Percentiles rank a stretch among this genome's conserved stretches.
phyloP scores from a whole-genome alignment of 2,329 filamentous ascomycete species.

The Pseudogymnoascus sp. region DNA sequence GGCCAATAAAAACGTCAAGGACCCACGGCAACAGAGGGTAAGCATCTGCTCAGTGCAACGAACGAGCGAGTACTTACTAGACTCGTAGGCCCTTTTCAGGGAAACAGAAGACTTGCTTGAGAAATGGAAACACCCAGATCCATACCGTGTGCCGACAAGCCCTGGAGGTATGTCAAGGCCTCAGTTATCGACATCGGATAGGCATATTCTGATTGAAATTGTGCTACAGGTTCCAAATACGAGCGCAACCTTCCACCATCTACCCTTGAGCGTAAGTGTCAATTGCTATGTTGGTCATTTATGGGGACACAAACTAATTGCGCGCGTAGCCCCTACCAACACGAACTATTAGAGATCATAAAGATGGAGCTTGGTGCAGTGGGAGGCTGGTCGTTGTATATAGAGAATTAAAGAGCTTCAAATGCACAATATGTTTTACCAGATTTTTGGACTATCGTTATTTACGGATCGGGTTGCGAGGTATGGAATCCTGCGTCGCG shows the following conservation, averaged over 20 bases:
- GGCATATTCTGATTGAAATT: constrained; percentile 13
- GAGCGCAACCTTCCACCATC: constrained; percentile 85
- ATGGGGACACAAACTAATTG: constrained; percentile 14
- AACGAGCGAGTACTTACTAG: not conserved
- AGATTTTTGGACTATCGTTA: not conserved
- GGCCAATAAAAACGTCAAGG: constrained; percentile 77
- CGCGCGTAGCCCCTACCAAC: constrained; percentile 25
- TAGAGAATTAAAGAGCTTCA: constrained; percentile 11
- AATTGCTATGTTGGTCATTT: not conserved
- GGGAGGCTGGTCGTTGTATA: constrained; percentile 1
- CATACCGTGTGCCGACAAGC: constrained; percentile 81
- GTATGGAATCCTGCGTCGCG: too few species aligned
- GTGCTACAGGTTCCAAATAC: constrained; percentile 74
- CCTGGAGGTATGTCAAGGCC: constrained; percentile 68
- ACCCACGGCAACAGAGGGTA: constrained; percentile 83
- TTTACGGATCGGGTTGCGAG: not conserved
- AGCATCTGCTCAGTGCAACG: constrained; percentile 22
- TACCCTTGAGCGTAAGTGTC: constrained; percentile 70
- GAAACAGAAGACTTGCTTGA: constrained; percentile 85
- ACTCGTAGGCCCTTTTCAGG: constrained; percentile 64
- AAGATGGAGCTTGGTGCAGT: constrained; percentile 3
- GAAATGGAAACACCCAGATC: constrained; percentile 97
- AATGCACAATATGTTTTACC: not conserved
- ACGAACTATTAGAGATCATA: constrained; percentile 17
- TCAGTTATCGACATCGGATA: not conserved